A percentile compares a stretch with the other conserved stretches of the same genome.
These are phyloP conservation scores for Penicillium sp. DNA, from an alignment of 2,329 filamentous ascomycete genomes.

Conservation along the genomic window DNA sequence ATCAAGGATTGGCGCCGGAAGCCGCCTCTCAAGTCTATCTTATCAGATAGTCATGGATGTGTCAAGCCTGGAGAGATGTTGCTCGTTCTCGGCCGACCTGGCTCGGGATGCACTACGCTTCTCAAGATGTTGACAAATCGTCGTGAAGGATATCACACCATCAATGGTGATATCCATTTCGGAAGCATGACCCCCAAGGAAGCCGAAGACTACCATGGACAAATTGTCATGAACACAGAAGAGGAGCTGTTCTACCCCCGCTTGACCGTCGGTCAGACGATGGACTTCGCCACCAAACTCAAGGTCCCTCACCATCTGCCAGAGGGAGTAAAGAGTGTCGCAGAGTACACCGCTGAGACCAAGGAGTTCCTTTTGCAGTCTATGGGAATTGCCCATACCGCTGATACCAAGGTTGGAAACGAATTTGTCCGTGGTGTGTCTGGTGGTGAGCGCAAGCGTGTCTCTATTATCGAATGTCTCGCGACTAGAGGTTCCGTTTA, in stretches of 20 bases:
- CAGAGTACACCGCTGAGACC: constrained; percentile 26
- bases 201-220: constrained; percentile 51
- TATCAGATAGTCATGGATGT: constrained; percentile 63
- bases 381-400: constrained; percentile 9
- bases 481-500: constrained; percentile 5
- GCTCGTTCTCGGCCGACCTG: constrained; percentile 65
- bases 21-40: constrained; percentile 49
- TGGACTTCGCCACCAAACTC: constrained; percentile 62
- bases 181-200: constrained; percentile 46
- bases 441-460: constrained; percentile 14
- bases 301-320: constrained; percentile 68
- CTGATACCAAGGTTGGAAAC: constrained; percentile 12
- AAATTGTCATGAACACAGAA: constrained; percentile 58
- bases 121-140: constrained; percentile 67
- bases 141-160: constrained; percentile 56
- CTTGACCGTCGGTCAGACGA: constrained; percentile 51
- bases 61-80: constrained; percentile 73
- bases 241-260: constrained; percentile 53
- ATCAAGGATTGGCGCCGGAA: constrained; percentile 8
- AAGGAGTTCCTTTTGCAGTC: constrained; percentile 17
- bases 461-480: constrained; percentile 14
- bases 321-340: constrained; percentile 61
- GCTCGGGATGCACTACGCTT: constrained; percentile 67
- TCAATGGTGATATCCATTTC: constrained; percentile 59
- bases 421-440: constrained; percentile 15